Evolutionary conservation across 106 monocot genomes (phyloP).

Genomic region (Dioscorea zingiberensis): DNA sequence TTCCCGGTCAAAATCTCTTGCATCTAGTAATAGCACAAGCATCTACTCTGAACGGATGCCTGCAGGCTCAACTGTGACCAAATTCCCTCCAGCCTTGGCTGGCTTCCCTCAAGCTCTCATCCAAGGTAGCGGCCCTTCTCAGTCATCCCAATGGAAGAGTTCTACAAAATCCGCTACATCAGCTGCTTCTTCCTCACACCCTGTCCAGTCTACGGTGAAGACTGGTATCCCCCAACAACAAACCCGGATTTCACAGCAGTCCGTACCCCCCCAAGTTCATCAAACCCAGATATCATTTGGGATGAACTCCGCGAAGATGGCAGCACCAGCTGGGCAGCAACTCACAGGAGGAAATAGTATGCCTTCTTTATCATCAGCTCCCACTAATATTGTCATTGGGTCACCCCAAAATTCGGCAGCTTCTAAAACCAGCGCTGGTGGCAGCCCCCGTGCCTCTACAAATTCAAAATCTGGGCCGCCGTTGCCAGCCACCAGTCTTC

Average conservation of each 20-base stretch:
- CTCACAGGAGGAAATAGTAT: constrained; percentile 10
- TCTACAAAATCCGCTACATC: constrained; percentile 14
- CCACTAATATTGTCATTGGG: constrained; percentile 21
- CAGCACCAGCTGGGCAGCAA: background rate
- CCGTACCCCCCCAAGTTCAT: constrained; percentile 7
- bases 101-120: constrained; percentile 51
- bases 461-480: constrained; percentile 26
- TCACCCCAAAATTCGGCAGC: constrained; percentile 40
- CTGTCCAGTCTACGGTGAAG: constrained; percentile 16
- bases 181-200: constrained; percentile 6
- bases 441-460: constrained; percentile 51
- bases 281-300: constrained; percentile 86
- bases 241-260: constrained; percentile 12
- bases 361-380: constrained; percentile 18
- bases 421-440: constrained; percentile 25
- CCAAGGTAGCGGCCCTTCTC: constrained; percentile 26
- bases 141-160: constrained; percentile 67
- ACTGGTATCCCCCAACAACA: constrained; percentile 54
- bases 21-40: constrained; percentile 12
- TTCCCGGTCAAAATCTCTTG: constrained; percentile 32
- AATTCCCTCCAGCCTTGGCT: constrained; percentile 47
- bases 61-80: constrained; percentile 17
- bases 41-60: constrained; percentile 33
- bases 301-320: constrained; percentile 16
- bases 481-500: background rate